Evolutionary conservation across 2,329 filamentous ascomycete species (phyloP), one percentile per base, ranked within the genome.

Genomic region (Coleophoma eucalyptorum): DNA sequence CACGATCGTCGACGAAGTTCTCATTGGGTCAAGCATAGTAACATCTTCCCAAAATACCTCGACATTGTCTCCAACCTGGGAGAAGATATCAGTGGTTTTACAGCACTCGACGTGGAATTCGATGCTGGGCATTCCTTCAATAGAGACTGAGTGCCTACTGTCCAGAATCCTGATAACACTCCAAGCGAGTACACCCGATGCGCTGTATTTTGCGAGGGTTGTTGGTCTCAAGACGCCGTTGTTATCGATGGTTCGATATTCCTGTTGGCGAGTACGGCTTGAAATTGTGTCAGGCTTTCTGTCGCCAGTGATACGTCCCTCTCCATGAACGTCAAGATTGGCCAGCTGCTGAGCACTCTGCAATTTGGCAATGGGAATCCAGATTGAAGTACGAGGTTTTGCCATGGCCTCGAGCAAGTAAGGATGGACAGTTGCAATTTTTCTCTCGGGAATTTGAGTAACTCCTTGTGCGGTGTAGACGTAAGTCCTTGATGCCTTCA

Each of bases 291-390:
- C 50, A 13, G 55, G 55, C 41, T 56, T 56, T 41, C 43, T 50
- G 21, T 59, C 55, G 2, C 51, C 41, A n/a, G 45, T 46, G 2
- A 60, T 37, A 2, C 58, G 41, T 20, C 58, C 56, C 6, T 55
- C 55, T 15, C 58, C 58, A 51, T 55, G 42, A 32, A 60, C 43
- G 35, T 59, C 56, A 3, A 55, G 48, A 4, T 33, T 16, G 1
- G 49, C 48, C 2, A n/a, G 8, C 11, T 34, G 12, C 16, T 48
- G 41, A 12, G 43, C 43, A n/a, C 47, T 26, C 15, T 10, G 26
- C 11, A 49, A 49, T 10, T 21, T 46, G 1, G 19, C 20, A 7
- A 11, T 33, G 32, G 43, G 20, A 20, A 34, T 34, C 16, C 18
- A 26, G 34, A 7, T 20, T 43, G 26, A 26, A 26, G 26, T 20